Conservation (phyloP, 352 stramenopile species). For the Globisporangium paroecandrum region DNA sequence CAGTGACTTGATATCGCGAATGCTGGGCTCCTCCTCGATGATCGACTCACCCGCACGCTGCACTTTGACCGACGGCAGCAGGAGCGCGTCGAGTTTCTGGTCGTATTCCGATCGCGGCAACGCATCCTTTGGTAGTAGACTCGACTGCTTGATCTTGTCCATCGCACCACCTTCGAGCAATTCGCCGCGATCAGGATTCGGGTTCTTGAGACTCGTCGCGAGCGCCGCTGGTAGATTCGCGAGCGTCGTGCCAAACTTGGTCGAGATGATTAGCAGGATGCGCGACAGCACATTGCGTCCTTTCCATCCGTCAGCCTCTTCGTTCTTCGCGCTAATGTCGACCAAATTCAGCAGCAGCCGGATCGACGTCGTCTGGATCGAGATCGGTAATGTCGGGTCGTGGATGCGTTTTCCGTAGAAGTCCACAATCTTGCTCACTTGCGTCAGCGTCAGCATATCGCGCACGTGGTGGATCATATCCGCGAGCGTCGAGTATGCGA, state of each 20-base stretch:
- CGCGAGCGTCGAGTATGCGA: conserved; percentile 96
- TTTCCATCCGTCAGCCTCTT: conserved; percentile 83
- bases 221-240: conserved; percentile 67
- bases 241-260: conserved; percentile 92
- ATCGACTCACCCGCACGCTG: conserved; percentile 47
- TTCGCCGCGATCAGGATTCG: conserved; percentile 47
- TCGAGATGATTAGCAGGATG: conserved; percentile 91
- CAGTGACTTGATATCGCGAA: conserved; percentile 91
- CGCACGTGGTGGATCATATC: conserved; percentile 98
- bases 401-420: conserved; percentile 93
- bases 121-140: conserved; percentile 56
- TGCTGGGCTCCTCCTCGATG: conserved; percentile 72
- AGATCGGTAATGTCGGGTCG: conserved; percentile 91
- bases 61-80: conserved; percentile 54
- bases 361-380: conserved; percentile 96
- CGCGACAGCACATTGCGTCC: conserved; percentile 88
- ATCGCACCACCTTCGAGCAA: conserved; percentile 81
- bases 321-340: conserved; percentile 96
- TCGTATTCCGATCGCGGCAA: conserved; percentile 60
- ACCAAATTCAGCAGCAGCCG: conserved; percentile 95
- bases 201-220: conserved; percentile 45
- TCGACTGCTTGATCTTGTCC: conserved; percentile 86
- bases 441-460: conserved; percentile 91
- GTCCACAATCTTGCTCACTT: conserved; percentile 94
- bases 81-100: conserved; percentile 65